A percentile compares a stretch with the other conserved stretches of the same genome.
These are phyloP conservation scores for Gossypium bickii DNA, from an alignment of 345 rosid genomes.

Conservation along the genomic window DNA sequence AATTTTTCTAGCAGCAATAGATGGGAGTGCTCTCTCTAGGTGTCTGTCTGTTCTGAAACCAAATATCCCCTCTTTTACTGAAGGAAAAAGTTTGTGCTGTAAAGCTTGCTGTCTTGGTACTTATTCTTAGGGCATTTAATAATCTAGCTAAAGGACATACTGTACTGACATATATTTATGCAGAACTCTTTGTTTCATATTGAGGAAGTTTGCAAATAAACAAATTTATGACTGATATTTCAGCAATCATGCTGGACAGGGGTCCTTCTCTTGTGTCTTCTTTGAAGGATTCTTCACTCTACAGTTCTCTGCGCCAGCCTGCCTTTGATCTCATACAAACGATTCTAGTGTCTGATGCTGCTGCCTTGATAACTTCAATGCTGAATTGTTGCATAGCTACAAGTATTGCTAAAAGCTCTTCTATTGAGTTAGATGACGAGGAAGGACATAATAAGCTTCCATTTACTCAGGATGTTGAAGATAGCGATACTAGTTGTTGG, in stretches of 20 bases:
- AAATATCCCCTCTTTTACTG: not conserved
- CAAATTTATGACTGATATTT: slow-evolving; percentile 11
- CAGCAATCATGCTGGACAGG: slow-evolving; percentile 48
- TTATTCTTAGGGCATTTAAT: not conserved
- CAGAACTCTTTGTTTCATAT: not conserved
- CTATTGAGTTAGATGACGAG: slow-evolving; percentile 34
- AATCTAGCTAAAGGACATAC: not conserved
- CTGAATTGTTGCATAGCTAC: slow-evolving; percentile 27
- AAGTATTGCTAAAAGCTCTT: slow-evolving; percentile 24
- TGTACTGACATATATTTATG: not conserved
- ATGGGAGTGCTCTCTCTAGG: not conserved
- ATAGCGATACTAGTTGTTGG: slow-evolving; percentile 56
- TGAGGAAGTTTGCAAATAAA: not conserved
- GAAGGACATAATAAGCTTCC: slow-evolving; percentile 40
- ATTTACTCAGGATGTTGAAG: slow-evolving; percentile 36
- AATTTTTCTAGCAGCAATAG: not conserved
- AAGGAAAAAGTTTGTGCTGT: not conserved
- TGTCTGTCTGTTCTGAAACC: not conserved
- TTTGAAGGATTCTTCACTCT: slow-evolving; percentile 82
- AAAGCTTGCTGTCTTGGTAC: not conserved
- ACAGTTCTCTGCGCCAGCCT: slow-evolving; percentile 83
- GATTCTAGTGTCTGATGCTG: slow-evolving; percentile 83
- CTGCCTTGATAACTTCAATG: slow-evolving; percentile 57
- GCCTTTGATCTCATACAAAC: slow-evolving; percentile 86
- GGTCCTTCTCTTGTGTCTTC: slow-evolving; percentile 85